These are phyloP conservation scores for Ceratobasidium sp. DNA, from an alignment of 1,284 basidiomycete genomes.

Conservation along the genomic window DNA sequence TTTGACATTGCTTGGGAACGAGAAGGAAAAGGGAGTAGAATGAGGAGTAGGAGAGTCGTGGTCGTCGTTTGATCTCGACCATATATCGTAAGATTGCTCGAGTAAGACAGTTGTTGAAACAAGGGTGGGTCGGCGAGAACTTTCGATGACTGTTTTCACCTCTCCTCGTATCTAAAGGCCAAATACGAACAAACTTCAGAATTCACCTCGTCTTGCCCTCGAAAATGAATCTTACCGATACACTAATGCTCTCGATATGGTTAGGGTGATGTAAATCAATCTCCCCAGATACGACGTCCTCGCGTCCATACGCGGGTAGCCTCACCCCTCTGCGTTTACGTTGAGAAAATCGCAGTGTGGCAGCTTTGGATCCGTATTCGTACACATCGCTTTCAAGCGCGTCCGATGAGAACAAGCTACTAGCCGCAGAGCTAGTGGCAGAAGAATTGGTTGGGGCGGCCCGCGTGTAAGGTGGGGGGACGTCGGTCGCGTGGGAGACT, in stretches of 20 bases:
- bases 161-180: constrained; percentile 25
- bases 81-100: neutral
- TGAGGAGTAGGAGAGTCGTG: neutral
- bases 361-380: constrained; percentile 21
- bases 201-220: no score
- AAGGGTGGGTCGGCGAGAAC: constrained; percentile 20
- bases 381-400: neutral
- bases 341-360: constrained; percentile 20
- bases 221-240: constrained; percentile 17
- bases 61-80: neutral
- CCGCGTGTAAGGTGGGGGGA: constrained; percentile 26
- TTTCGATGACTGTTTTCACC: constrained; percentile 33
- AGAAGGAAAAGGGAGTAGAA: constrained; percentile 20
- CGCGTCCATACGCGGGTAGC: constrained; percentile 35
- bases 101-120: constrained; percentile 3
- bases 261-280: constrained; percentile 6
- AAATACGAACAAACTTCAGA: neutral
- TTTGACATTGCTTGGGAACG: constrained; percentile 7
- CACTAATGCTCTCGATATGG: constrained; percentile 23
- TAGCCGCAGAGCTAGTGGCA: constrained; percentile 18
- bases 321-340: constrained; percentile 13
- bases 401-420: constrained; percentile 29
- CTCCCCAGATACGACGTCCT: constrained; percentile 15
- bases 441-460: neutral
- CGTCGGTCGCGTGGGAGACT: neutral